Base-by-base conservation (phyloP, 306 rosid genomes). In the Castanospermum australe region DNA sequence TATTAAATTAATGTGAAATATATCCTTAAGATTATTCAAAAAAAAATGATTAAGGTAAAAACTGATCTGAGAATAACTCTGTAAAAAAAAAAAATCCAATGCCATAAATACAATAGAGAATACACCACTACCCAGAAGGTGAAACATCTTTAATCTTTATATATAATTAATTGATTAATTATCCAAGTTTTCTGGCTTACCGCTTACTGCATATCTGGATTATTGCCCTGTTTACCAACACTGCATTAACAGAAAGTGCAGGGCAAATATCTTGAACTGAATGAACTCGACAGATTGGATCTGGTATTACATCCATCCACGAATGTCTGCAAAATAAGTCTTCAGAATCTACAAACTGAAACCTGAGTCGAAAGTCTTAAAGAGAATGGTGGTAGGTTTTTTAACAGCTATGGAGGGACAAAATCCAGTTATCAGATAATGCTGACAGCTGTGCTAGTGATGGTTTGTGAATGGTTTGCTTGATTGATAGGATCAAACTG, bases 361-460 rank as follows among this genome's bases (percentile, higher is more conserved):
- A 73, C 72, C 39, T 8, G 50, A 73, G 77, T 82, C 68, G 82
- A 61, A 67, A 67, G n/a, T 59, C 14, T 57, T 68, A 54, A 69
- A 56, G 55, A 35, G 73, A 76, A 70, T 50, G 78, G 78, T 56
- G 60, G 84, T 60, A 79, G 78, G 81, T 67, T 79, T 56, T 56
- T 57, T 67, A 73, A 75, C 47, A 67, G 67, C 78, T 57, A 33
- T 66, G 5, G 48, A 74, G 77, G 28, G 69, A 84, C 87, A 79
- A 30, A 79, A 68, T 66, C 73, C 79, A 67, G 33, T 68, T 68
- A 33, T 41, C 30, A 61, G 79, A 79, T 79, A 22, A n/a, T 55
- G 54, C 67, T n/a, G n/a, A n/a, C n/a, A n/a, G n/a, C n/a, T n/a
- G n/a, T n/a, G n/a, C n/a, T n/a, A n/a, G n/a, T n/a, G n/a, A n/a